Conservation (phyloP, 371 early-diverging fungal genomes). For the Haplosporangium sp. region DNA sequence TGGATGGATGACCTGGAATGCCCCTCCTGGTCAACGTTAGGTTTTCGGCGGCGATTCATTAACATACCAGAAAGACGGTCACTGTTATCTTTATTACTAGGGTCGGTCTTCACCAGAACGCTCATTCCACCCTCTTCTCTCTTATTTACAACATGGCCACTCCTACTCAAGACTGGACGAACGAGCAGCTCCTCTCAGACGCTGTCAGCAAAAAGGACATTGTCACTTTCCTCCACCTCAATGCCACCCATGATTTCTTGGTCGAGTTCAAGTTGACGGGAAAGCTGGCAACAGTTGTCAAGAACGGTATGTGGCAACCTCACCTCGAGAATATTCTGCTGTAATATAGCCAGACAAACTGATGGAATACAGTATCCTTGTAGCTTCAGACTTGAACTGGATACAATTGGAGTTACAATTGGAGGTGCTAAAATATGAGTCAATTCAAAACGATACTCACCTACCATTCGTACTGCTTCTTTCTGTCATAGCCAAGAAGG, state of each 20-base stretch:
- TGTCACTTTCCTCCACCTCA: slow-evolving; percentile 66
- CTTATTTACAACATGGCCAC: slow-evolving; percentile 36
- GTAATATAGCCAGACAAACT: not conserved
- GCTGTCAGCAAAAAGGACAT: slow-evolving; percentile 75
- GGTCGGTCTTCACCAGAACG: not conserved
- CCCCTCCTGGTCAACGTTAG: not conserved
- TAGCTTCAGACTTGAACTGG: too few relatives aligned
- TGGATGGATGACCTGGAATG: not conserved
- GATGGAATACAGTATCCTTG: too few relatives aligned
- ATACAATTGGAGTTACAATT: too few relatives aligned
- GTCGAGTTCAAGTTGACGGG: slow-evolving; percentile 53
- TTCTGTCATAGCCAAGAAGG: slow-evolving; percentile 58
- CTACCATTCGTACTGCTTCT: not conserved
- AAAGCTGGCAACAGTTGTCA: slow-evolving; percentile 54
- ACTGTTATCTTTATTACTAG: not conserved
- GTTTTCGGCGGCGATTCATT: not conserved
- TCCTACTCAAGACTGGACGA: slow-evolving; percentile 66
- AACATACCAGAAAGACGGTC: not conserved
- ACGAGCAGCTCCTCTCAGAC: slow-evolving; percentile 66
- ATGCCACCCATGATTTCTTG: slow-evolving; percentile 57
- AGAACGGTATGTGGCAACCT: slow-evolving; percentile 41
- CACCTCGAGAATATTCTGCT: not conserved
- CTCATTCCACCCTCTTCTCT: not conserved
- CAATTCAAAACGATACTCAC: too few relatives aligned
- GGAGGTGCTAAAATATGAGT: too few relatives aligned